A percentile compares a stretch with the other conserved stretches of the same genome.
phyloP scores from a whole-genome alignment of 768 basidiomycete species.

The Rhodotorula taiwanensis region DNA sequence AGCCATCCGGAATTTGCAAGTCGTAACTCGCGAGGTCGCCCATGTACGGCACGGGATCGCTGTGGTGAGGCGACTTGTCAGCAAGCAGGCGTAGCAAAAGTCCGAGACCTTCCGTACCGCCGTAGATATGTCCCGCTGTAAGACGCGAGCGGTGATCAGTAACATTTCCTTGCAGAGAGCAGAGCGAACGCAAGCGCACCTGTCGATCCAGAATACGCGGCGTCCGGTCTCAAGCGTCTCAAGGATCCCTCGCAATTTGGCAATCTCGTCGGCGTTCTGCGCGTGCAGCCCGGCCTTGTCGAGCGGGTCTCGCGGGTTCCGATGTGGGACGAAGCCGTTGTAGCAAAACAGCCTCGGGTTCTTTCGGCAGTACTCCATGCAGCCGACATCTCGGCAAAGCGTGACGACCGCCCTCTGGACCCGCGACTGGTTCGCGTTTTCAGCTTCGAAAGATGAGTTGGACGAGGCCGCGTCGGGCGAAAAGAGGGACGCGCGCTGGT shows the following conservation, averaged over 20 bases:
- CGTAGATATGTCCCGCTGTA: constrained; percentile 12
- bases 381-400: constrained; percentile 13
- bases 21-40: constrained; percentile 10
- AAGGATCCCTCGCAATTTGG: constrained; percentile 3
- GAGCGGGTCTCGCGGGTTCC: no score
- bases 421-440: background rate
- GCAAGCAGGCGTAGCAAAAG: background rate
- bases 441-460: background rate
- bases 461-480: background rate
- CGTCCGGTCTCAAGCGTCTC: constrained; percentile 16
- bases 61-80: background rate
- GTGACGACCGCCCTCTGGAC: background rate
- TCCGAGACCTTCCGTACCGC: no score
- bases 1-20: constrained; percentile 20
- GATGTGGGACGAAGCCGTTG: constrained; percentile 1
- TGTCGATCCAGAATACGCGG: constrained; percentile 10
- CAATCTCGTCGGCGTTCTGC: constrained; percentile 3
- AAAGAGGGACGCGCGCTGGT: background rate
- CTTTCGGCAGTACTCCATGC: constrained; percentile 6
- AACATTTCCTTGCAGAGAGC: no score
- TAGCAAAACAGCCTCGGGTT: constrained; percentile 8
- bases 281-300: background rate
- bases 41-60: constrained; percentile 10
- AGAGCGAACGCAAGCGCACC: background rate
- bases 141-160: background rate